phyloP scores from a whole-genome alignment of 805 yeast species.

The Teunomyces gatunensis region DNA sequence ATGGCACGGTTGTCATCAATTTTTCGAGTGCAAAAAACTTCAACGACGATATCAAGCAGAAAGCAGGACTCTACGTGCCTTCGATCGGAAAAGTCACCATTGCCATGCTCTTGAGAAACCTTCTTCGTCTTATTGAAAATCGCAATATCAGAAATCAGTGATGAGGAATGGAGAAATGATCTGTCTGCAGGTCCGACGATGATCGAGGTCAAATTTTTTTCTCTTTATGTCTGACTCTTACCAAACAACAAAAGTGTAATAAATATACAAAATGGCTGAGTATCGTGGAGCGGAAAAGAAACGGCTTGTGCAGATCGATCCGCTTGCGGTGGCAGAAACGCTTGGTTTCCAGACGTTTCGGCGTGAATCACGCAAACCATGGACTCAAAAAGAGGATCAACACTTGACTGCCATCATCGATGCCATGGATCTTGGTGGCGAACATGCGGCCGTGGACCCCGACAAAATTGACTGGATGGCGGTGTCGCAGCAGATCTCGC shows the following conservation, averaged over 20 bases:
- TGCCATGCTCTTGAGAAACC: constrained; percentile 87
- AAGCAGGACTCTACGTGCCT: constrained; percentile 91
- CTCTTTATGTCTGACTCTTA: background rate
- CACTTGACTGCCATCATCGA: constrained; percentile 43
- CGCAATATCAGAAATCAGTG: constrained; percentile 25
- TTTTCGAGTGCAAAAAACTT: constrained; percentile 90
- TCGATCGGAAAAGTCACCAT: constrained; percentile 96
- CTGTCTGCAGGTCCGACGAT: background rate
- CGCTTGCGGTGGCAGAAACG: constrained; percentile 62
- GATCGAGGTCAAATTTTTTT: background rate
- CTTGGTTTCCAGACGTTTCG: constrained; percentile 74
- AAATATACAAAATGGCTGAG: background rate
- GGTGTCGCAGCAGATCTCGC: constrained; percentile 42
- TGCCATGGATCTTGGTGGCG: constrained; percentile 25
- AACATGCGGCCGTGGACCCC: constrained; percentile 24
- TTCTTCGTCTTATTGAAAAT: constrained; percentile 78
- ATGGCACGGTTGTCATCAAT: constrained; percentile 90
- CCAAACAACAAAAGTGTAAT: background rate
- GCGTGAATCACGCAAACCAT: constrained; percentile 58
- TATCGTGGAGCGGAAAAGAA: constrained; percentile 5
- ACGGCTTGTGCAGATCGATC: constrained; percentile 39
- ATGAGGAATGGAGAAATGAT: no score
- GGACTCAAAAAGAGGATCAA: constrained; percentile 77
- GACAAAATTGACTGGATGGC: constrained; percentile 61
- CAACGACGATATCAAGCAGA: constrained; percentile 72